Conservation (phyloP, 2,329 filamentous ascomycete genomes). For the Colletotrichum phormii region DNA sequence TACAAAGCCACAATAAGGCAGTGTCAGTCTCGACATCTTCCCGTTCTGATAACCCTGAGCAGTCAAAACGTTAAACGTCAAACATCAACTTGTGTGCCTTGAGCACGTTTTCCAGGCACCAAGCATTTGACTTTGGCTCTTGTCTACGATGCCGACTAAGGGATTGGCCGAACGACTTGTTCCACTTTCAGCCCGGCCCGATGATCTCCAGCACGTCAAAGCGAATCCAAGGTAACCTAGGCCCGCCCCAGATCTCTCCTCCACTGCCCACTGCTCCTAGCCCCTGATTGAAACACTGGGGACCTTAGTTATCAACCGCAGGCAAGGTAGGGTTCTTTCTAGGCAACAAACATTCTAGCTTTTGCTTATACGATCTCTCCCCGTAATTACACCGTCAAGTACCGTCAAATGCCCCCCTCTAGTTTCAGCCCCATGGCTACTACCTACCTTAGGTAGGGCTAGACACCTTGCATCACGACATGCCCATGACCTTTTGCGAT, state of each 20-base stretch:
- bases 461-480: neutral
- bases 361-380: neutral
- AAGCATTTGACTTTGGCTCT: neutral
- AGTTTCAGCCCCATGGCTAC: neutral
- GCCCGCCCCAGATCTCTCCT: neutral
- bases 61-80: neutral
- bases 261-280: too few species aligned
- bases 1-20: too few species aligned
- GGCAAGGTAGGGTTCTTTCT: too few species aligned
- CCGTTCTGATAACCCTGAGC: neutral
- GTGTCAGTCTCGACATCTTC: neutral
- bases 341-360: neutral
- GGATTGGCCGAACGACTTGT: neutral
- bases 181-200: neutral
- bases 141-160: neutral
- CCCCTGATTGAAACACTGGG: too few species aligned
- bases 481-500: neutral
- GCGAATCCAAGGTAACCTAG: neutral
- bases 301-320: too few species aligned
- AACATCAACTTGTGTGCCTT: neutral
- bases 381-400: neutral
- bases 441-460: neutral
- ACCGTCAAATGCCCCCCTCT: neutral
- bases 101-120: neutral
- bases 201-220: neutral